These are phyloP conservation scores for Chaetoceros tenuissimus DNA, from an alignment of 108 stramenopile genomes.

Conservation along the genomic window DNA sequence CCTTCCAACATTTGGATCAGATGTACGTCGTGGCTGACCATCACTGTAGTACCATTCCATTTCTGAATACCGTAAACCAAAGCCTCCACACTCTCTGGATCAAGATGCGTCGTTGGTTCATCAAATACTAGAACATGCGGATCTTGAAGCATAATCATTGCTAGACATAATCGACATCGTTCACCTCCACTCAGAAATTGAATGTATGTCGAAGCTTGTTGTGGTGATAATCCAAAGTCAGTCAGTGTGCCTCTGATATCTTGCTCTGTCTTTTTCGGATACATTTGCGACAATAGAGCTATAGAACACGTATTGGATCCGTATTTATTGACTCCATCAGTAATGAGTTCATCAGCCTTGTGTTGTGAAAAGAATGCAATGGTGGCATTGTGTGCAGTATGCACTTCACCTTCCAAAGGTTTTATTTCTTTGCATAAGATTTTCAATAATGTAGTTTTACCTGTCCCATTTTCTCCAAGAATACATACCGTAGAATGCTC, in stretches of 20 bases:
- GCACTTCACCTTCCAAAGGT: conserved; percentile 72
- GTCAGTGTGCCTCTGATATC: conserved; percentile 79
- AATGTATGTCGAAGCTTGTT: conserved; percentile 71
- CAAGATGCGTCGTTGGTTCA: conserved; percentile 90
- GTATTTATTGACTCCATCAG: conserved; percentile 15
- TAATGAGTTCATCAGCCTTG: conserved; percentile 58
- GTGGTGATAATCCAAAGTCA: conserved; percentile 66
- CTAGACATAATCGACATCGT: conserved; percentile 82
- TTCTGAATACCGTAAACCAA: conserved; percentile 70
- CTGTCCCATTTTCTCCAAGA: conserved; percentile 80
- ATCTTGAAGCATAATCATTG: conserved; percentile 57
- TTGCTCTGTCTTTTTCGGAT: conserved; percentile 58
- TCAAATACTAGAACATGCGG: conserved; percentile 88
- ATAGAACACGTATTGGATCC: conserved; percentile 6
- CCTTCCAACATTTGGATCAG: conserved; percentile 46
- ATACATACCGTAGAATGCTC: conserved; percentile 55
- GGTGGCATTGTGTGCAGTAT: conserved; percentile 57
- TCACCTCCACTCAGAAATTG: conserved; percentile 91
- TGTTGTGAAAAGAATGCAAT: conserved; percentile 86
- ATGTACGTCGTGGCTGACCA: conserved; percentile 54
- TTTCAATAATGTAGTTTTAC: conserved; percentile 85
- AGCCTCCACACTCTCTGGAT: conserved; percentile 89
- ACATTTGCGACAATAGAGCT: conserved; percentile 24
- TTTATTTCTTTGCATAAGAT: conserved; percentile 69
- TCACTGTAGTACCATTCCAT: conserved; percentile 64